A percentile compares a stretch with the other conserved stretches of the same genome.
These are phyloP conservation scores for Macrophomina phaseolina DNA, from an alignment of 2,329 filamentous ascomycete species.

Conservation along the genomic window DNA sequence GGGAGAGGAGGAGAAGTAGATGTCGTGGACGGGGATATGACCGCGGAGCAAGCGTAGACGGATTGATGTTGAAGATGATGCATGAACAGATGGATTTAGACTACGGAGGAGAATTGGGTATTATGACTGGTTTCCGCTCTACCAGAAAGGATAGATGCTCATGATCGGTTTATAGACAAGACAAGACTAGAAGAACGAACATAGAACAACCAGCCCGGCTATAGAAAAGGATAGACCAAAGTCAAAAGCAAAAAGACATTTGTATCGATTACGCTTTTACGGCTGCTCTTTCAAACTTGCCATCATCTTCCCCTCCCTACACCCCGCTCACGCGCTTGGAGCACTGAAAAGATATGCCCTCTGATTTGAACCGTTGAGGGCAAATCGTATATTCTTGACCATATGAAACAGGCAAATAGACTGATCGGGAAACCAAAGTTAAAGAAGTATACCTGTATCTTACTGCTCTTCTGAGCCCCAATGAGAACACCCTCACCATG, in stretches of 20 bases:
- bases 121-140: not conserved
- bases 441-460: constrained; percentile 21
- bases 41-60: too few species aligned
- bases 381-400: constrained; percentile 20
- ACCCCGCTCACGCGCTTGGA: not conserved
- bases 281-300: not conserved
- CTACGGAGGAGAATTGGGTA: not conserved
- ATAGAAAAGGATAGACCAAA: constrained; percentile 12
- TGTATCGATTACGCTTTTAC: constrained; percentile 21
- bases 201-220: not conserved
- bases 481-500: not conserved
- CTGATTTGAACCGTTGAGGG: constrained; percentile 23
- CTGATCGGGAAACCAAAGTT: constrained; percentile 22
- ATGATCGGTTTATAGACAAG: not conserved
- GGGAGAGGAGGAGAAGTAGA: not conserved
- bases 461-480: not conserved
- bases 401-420: constrained; percentile 22
- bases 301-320: not conserved
- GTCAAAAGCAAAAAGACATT: constrained; percentile 10
- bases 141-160: not conserved
- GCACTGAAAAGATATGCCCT: not conserved
- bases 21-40: not conserved
- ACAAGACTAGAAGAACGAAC: constrained; percentile 65
- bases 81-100: not conserved
- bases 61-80: not conserved